Percentiles rank a stretch among this genome's conserved stretches.
Conservation (phyloP, 345 rosid genomes). For the Hirschfeldia incana region DNA sequence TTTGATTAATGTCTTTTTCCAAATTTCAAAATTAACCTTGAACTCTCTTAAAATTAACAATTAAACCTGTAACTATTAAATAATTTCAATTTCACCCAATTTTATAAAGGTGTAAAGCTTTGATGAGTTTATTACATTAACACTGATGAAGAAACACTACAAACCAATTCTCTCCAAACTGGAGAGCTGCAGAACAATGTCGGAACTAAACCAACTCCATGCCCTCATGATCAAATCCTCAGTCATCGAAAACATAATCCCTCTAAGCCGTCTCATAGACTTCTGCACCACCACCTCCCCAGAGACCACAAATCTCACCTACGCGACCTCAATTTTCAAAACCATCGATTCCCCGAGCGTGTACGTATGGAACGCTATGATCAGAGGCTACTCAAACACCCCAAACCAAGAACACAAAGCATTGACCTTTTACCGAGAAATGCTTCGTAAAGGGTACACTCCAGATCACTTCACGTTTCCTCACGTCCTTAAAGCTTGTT, state of each 20-base stretch:
- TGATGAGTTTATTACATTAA: not conserved
- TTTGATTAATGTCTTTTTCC: not conserved
- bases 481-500: conserved; percentile 42
- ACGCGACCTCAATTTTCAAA: conserved; percentile 36
- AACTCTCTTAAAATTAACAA: not conserved
- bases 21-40: too few species aligned
- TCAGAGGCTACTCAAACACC: conserved; percentile 41
- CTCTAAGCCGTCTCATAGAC: conserved; percentile 39
- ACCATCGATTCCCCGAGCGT: conserved; percentile 34
- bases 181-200: conserved; percentile 37
- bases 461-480: conserved; percentile 42
- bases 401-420: conserved; percentile 20
- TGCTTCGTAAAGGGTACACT: conserved; percentile 36
- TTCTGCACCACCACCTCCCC: conserved; percentile 28
- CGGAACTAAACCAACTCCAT: conserved; percentile 40
- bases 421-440: conserved; percentile 29
- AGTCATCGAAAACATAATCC: conserved; percentile 36
- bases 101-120: conserved; percentile 7
- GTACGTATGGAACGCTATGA: conserved; percentile 48
- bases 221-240: conserved; percentile 41
- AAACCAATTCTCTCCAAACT: conserved; percentile 29
- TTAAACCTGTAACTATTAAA: not conserved
- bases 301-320: conserved; percentile 22
- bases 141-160: conserved; percentile 35
- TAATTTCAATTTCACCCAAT: not conserved